Percentiles rank a stretch among this genome's conserved stretches.
These are phyloP conservation scores for Blastobotrys americana DNA, from an alignment of 805 yeast species.

Conservation along the genomic window DNA sequence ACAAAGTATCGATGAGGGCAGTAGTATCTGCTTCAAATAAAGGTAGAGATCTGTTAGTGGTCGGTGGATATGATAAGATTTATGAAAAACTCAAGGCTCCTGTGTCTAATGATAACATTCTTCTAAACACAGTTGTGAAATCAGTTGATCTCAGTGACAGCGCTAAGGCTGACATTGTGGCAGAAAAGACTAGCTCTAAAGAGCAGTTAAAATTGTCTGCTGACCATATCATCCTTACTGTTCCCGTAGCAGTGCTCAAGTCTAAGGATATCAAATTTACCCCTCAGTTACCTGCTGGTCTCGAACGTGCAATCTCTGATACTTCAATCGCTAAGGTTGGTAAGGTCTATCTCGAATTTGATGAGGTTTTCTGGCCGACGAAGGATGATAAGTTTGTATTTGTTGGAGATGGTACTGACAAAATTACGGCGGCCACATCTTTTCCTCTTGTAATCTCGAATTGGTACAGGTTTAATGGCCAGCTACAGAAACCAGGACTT, in stretches of 20 bases:
- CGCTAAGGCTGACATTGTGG: background rate
- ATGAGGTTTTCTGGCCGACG: conserved; percentile 53
- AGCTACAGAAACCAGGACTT: conserved; percentile 40
- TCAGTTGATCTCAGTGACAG: background rate
- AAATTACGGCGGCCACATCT: conserved; percentile 36
- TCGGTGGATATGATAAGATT: conserved; percentile 9
- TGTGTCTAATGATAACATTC: conserved; percentile 3
- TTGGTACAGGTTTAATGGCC: conserved; percentile 41
- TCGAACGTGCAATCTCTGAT: background rate
- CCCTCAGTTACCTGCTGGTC: background rate
- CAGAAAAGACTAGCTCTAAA: background rate
- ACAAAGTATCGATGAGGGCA: conserved; percentile 2
- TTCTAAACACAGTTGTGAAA: conserved; percentile 2
- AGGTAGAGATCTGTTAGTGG: conserved; percentile 9
- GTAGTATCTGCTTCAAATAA: background rate
- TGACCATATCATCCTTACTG: conserved; percentile 17
- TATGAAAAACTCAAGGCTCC: conserved; percentile 3
- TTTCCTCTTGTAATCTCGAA: conserved; percentile 57
- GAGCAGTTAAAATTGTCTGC: background rate
- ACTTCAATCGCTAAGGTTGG: conserved; percentile 37
- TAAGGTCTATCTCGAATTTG: conserved; percentile 65
- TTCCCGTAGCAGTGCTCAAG: conserved; percentile 24
- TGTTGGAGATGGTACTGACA: conserved; percentile 34
- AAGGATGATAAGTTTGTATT: conserved; percentile 43
- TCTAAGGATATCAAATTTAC: conserved; percentile 10